Base-by-base conservation (phyloP, 2,329 filamentous ascomycete genomes). In the Blastomyces parvus region DNA sequence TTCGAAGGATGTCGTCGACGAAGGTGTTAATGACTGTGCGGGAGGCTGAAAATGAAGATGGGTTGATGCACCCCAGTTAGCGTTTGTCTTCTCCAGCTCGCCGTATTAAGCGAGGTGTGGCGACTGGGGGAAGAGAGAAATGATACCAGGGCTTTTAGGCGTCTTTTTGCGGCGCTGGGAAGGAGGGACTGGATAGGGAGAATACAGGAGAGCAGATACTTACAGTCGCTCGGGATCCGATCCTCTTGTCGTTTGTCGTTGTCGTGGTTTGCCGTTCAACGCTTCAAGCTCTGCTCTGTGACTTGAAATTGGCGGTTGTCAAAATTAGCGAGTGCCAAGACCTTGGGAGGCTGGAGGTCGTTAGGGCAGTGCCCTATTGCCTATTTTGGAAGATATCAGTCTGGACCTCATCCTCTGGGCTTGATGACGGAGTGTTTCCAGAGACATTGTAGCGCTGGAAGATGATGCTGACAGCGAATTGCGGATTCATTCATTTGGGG, bases 341-440 rank as follows among this genome's bases (percentile, higher is more conserved):
- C 38, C 50, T 30, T n/a, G n/a, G 19, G 36, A 19, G 55, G 9
- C 38, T 19, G 13, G 3, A 33, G 17, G 27, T 44, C 33, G 44
- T 30, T 61, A 66, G 64, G 64, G 64, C 55, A 62, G 62, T 60
- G 64, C 64, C 64, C 64, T 66, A 62, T 61, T 64, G 14, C 62
- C 57, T 30, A 40, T 66, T 64, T 63, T 14, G 60, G 52, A 57
- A 27, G 9, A 30, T 33, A 19, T 33, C 50, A 11, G 36, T 33
- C 2, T 52, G 48, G 48, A 17, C 25, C 8, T 8, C 1, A 1
- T 9, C 5, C 27, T 38, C 9, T 1, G 17, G 5, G 3, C 27
- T 13, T 46, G 13, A 50, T 27, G 48, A 27, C 11, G n/a, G 11
- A 25, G n/a, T 3, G 22, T 50, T 4, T 27, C 8, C 8, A 25